These are phyloP conservation scores for Colletotrichum gloeosporioides DNA, from an alignment of 2,329 filamentous ascomycete species.

Conservation along the genomic window DNA sequence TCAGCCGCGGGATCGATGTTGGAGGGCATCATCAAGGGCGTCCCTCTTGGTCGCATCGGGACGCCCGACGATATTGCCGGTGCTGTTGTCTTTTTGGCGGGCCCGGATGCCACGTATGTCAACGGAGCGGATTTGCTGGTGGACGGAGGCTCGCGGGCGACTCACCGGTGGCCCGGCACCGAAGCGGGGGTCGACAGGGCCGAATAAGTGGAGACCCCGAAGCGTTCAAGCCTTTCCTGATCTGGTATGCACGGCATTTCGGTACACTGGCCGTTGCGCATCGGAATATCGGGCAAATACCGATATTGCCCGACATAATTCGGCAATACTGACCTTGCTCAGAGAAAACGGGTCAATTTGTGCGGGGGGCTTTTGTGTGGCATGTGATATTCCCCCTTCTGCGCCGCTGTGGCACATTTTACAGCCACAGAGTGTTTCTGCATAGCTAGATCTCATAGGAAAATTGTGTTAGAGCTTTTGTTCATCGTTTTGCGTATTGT, in stretches of 20 bases:
- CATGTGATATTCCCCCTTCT: neutral
- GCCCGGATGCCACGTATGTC: neutral
- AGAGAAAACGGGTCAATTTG: neutral
- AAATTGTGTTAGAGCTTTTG: neutral
- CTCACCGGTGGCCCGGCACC: neutral
- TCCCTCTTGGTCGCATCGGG: neutral
- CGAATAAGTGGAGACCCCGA: neutral
- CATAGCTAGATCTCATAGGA: neutral
- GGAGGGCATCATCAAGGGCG: neutral
- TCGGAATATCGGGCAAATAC: neutral
- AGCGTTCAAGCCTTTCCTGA: neutral
- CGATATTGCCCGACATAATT: neutral
- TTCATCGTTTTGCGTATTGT: neutral
- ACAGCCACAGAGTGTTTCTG: neutral
- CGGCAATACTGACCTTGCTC: neutral
- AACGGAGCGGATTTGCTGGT: neutral
- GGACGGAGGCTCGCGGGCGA: neutral
- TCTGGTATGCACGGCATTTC: neutral
- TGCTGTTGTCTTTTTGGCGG: neutral
- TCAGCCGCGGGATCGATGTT: neutral
- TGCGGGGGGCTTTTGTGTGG: neutral
- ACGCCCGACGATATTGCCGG: neutral
- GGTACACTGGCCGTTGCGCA: neutral
- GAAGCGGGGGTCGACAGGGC: neutral
- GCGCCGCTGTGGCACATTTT: neutral